phyloP scores from a whole-genome alignment of 1,284 basidiomycete species.

The Moniliella sp. region DNA sequence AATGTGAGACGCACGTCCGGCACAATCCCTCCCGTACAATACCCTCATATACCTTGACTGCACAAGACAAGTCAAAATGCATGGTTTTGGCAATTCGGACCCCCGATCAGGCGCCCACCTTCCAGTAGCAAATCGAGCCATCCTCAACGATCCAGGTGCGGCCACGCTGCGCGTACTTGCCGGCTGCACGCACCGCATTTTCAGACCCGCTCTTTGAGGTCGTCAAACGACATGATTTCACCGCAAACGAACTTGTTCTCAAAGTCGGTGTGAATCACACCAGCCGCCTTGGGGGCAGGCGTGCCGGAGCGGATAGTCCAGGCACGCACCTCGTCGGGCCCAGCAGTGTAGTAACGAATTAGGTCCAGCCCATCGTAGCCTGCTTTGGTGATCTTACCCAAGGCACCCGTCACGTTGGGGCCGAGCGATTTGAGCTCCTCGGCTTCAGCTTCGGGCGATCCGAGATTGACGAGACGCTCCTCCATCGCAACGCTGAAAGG shows the following conservation, averaged over 20 bases:
- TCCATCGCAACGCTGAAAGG: constrained; percentile 93
- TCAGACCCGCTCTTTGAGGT: constrained; percentile 80
- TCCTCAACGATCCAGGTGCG: no score
- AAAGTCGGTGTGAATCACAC: constrained; percentile 88
- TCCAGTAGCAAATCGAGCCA: no score
- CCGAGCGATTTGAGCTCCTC: constrained; percentile 24
- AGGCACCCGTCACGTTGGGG: constrained; percentile 22
- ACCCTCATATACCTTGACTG: no score
- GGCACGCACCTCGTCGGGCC: constrained; percentile 73
- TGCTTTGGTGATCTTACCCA: constrained; percentile 29
- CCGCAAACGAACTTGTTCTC: constrained; percentile 98
- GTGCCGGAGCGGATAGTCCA: constrained; percentile 89
- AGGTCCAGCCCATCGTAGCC: constrained; percentile 29
- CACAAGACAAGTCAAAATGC: no score
- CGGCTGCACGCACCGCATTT: constrained; percentile 72
- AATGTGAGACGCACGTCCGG: no score
- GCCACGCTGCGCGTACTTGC: constrained; percentile 88
- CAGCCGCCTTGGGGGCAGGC: constrained; percentile 85
- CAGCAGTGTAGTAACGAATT: constrained; percentile 54
- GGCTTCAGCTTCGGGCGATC: constrained; percentile 16
- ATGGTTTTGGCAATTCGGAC: no score
- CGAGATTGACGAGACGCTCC: constrained; percentile 53
- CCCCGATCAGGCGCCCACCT: no score
- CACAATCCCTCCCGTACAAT: no score
- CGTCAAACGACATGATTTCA: constrained; percentile 89